Conservation (phyloP, 129 eudicot genomes). For the Pseudognaphalium luteoalbum region DNA sequence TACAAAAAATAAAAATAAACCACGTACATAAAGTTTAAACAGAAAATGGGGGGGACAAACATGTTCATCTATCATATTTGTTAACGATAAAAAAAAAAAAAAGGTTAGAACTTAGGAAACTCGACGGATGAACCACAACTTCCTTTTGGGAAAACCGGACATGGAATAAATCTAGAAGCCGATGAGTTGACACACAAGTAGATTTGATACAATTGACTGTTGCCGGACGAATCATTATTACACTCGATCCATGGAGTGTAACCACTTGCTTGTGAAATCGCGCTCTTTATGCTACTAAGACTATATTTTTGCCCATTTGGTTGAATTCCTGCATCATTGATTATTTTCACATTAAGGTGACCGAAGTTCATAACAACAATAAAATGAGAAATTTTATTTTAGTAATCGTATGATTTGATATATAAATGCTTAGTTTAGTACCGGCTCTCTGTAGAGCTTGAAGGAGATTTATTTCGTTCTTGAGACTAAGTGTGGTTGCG, state of each 20-base stretch:
- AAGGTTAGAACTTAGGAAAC: constrained; percentile 59
- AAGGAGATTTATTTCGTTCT: constrained; percentile 49
- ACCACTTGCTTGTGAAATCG: constrained; percentile 50
- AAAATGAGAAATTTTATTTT: not conserved
- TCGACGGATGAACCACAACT: constrained; percentile 49
- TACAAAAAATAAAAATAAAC: not conserved
- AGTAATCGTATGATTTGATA: no score
- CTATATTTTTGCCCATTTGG: constrained; percentile 49
- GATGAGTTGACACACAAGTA: constrained; percentile 63
- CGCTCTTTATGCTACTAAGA: constrained; percentile 42
- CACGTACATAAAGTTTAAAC: constrained; percentile 2
- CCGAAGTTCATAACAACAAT: not conserved
- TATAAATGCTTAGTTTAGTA: not conserved
- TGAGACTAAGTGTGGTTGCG: constrained; percentile 51
- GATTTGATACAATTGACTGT: constrained; percentile 63
- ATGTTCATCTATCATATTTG: not conserved
- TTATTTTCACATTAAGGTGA: not conserved
- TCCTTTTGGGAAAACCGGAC: constrained; percentile 61
- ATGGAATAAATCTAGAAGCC: constrained; percentile 47
- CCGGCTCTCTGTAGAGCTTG: constrained; percentile 52
- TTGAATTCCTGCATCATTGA: constrained; percentile 46
- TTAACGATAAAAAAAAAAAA: not conserved
- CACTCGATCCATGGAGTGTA: constrained; percentile 58
- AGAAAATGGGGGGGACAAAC: not conserved
- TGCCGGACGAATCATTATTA: constrained; percentile 53